A percentile compares a stretch with the other conserved stretches of the same genome.
These are phyloP conservation scores for Chlamydomonas reinhardtii DNA, from an alignment of 163 green algal species.

Conservation along the genomic window DNA sequence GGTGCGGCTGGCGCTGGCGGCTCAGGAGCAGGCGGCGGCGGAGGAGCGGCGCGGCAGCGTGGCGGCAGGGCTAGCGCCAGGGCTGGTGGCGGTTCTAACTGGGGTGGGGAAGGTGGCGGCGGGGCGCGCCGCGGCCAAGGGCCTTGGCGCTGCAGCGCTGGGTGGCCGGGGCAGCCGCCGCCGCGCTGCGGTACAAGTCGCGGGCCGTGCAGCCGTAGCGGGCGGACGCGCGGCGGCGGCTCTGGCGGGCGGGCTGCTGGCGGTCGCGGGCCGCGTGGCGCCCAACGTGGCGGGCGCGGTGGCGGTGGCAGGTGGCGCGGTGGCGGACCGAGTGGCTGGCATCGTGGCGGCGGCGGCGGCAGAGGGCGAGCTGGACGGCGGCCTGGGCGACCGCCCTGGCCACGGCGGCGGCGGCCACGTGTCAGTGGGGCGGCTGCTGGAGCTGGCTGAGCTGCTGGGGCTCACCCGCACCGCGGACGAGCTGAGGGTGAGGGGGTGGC, in stretches of 20 bases:
- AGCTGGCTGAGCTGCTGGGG: constrained; percentile 38
- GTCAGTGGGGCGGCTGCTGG: constrained; percentile 27
- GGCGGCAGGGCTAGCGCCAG: not conserved
- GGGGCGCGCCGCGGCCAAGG: not conserved
- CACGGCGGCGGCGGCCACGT: too few relatives aligned
- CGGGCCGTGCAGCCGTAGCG: constrained; percentile 9
- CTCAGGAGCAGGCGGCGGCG: not conserved
- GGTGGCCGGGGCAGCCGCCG: constrained; percentile 25
- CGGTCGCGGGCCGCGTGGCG: constrained; percentile 36
- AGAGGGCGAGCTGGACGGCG: not conserved
- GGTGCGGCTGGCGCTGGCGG: constrained; percentile 7
- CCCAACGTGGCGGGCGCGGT: constrained; percentile 23
- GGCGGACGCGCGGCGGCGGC: constrained; percentile 33
- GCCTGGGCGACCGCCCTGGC: too few relatives aligned
- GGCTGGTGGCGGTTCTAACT: not conserved
- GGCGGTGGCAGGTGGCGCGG: not conserved
- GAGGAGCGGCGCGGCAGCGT: not conserved
- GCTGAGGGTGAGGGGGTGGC: not conserved
- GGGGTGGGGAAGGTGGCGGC: not conserved
- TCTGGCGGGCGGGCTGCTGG: constrained; percentile 31
- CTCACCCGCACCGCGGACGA: constrained; percentile 4
- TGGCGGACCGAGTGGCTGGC: constrained; percentile 2
- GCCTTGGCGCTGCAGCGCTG: not conserved
- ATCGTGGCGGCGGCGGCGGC: not conserved
- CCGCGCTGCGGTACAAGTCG: constrained; percentile 8